phyloP scores from a whole-genome alignment of 140 eudicot genomes.

The Stevia rebaudiana region DNA sequence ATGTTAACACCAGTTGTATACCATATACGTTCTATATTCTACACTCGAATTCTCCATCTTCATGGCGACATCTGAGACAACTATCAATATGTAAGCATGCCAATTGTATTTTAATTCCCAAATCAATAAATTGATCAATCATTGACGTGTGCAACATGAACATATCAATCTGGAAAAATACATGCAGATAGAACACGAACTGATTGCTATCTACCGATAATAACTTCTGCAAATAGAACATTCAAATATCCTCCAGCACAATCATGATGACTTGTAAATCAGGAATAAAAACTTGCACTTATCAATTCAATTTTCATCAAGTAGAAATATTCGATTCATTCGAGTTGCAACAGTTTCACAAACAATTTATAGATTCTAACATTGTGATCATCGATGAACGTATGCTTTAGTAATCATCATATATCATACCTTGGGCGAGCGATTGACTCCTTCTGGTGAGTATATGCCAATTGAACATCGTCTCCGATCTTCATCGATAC shows the following conservation, averaged over 20 bases:
- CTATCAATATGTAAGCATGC: too few species aligned
- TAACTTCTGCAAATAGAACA: not conserved
- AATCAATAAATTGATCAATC: not conserved
- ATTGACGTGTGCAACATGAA: not conserved
- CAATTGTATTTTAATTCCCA: not conserved
- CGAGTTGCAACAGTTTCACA: not conserved
- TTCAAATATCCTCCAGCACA: not conserved
- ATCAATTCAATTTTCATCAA: not conserved
- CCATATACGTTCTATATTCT: too few species aligned
- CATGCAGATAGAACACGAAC: too few species aligned
- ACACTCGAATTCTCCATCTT: too few species aligned
- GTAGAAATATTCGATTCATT: not conserved
- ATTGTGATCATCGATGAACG: not conserved
- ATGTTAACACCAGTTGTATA: too few species aligned
- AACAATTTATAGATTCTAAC: not conserved
- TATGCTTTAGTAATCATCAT: not conserved
- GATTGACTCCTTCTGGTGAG: conserved; percentile 72
- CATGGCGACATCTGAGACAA: too few species aligned
- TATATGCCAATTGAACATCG: conserved; percentile 67
- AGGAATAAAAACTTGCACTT: not conserved
- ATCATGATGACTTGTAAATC: not conserved
- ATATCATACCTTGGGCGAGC: conserved; percentile 60
- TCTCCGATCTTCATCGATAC: conserved; percentile 74
- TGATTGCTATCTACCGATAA: too few species aligned
- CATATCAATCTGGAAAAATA: too few species aligned